phyloP scores from a whole-genome alignment of 2,329 filamentous ascomycete genomes.

The Chaetomiaceae sp. region DNA sequence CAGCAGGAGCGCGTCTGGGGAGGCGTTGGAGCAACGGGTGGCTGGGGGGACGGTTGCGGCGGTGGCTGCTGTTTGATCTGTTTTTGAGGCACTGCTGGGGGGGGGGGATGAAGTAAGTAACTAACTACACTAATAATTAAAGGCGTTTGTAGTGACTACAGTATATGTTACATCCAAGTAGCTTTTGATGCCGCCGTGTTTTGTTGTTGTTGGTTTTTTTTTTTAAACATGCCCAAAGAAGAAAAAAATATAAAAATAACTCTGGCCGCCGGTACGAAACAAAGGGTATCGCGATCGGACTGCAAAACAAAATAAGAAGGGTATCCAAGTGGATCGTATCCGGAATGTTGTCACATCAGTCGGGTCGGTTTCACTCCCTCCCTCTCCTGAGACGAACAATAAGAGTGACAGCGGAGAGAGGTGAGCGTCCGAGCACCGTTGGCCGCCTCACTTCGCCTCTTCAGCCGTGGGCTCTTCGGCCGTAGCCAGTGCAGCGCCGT shows the following conservation, averaged over 20 bases:
- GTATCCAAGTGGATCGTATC: background rate
- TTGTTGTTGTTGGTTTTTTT: too few relatives aligned
- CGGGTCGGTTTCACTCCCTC: too few relatives aligned
- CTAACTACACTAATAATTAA: too few relatives aligned
- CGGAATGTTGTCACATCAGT: too few relatives aligned
- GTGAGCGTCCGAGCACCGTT: background rate
- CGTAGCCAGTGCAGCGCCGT: background rate
- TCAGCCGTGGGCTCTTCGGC: background rate
- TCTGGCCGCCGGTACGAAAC: background rate
- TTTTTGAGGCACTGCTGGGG: background rate
- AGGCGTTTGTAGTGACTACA: too few relatives aligned
- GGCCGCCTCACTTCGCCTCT: background rate
- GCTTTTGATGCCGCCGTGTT: background rate
- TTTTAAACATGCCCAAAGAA: background rate
- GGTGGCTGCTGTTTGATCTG: too few relatives aligned
- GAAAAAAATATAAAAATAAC: too few relatives aligned
- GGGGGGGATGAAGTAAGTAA: background rate
- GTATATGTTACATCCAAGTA: too few relatives aligned
- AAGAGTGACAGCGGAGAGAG: background rate
- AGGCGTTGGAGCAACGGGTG: background rate
- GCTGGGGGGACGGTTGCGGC: too few relatives aligned
- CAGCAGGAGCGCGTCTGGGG: background rate
- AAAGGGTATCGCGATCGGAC: constrained; percentile 12
- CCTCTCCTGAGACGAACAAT: background rate
- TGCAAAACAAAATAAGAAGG: background rate